Conservation (phyloP, 2,329 filamentous ascomycete genomes). For the Alternaria postmessia region DNA sequence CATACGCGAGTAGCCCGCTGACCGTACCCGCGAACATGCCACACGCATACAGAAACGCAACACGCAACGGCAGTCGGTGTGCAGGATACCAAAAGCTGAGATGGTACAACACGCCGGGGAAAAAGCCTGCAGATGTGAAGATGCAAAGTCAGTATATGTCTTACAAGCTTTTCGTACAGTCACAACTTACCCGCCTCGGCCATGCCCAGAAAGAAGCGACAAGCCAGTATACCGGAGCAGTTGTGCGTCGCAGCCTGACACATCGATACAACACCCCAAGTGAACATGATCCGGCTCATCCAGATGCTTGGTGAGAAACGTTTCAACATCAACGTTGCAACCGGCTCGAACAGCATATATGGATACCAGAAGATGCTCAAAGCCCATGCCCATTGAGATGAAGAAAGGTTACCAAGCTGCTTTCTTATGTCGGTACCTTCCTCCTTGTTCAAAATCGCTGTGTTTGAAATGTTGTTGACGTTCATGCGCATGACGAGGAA, state of each 20-base stretch:
- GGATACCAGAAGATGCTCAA: conserved; percentile 48
- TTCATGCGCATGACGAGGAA: conserved; percentile 44
- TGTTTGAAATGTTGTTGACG: conserved; percentile 45
- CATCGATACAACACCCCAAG: conserved; percentile 48
- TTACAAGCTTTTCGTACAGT: too few relatives aligned
- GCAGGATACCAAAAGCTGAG: conserved; percentile 66
- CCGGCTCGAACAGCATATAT: conserved; percentile 43
- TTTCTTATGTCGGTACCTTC: conserved; percentile 42
- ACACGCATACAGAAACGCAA: conserved; percentile 65
- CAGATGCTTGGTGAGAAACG: conserved; percentile 31
- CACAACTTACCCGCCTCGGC: neutral
- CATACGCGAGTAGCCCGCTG: conserved; percentile 64
- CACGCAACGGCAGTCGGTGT: conserved; percentile 62
- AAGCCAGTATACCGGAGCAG: neutral
- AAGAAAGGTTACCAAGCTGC: conserved; percentile 43
- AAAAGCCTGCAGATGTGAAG: neutral
- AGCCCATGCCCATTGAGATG: conserved; percentile 45
- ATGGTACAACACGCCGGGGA: neutral
- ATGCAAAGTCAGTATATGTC: too few relatives aligned
- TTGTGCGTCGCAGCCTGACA: conserved; percentile 55
- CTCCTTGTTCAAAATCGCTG: conserved; percentile 48
- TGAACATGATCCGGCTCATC: conserved; percentile 36
- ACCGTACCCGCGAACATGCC: conserved; percentile 65
- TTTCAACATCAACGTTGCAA: conserved; percentile 33
- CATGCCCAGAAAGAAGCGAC: neutral